These are phyloP conservation scores for Globisporangium cederbergense DNA, from an alignment of 352 stramenopile genomes.

Conservation along the genomic window DNA sequence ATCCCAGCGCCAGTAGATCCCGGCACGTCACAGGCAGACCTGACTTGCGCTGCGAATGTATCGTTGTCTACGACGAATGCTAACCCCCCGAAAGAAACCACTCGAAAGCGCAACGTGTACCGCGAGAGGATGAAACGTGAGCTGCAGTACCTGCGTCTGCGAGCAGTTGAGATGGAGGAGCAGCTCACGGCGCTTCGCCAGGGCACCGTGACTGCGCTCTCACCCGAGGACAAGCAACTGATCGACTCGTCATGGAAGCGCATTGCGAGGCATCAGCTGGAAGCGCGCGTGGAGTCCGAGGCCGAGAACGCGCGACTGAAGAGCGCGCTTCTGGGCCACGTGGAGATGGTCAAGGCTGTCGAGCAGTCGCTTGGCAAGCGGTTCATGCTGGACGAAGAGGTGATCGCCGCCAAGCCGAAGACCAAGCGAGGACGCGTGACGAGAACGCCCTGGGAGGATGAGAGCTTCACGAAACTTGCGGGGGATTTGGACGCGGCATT, in stretches of 20 bases:
- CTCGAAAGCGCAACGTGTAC: conserved; percentile 27
- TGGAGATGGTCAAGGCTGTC: conserved; percentile 8
- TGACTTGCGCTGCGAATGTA: no score
- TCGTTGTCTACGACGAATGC: not conserved
- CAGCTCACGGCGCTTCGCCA: conserved; percentile 26
- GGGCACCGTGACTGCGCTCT: not conserved
- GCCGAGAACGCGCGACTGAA: conserved; percentile 12
- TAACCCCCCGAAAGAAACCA: not conserved
- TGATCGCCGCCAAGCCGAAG: not conserved
- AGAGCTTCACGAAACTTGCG: not conserved
- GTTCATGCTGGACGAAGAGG: not conserved
- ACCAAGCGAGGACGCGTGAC: not conserved
- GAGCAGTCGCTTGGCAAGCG: conserved; percentile 8
- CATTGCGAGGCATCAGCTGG: conserved; percentile 5
- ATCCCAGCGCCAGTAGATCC: not conserved
- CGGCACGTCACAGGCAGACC: not conserved
- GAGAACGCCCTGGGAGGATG: not conserved
- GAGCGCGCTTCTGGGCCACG: not conserved
- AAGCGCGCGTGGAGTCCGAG: not conserved
- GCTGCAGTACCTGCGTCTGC: conserved; percentile 26
- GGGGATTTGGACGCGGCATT: not conserved
- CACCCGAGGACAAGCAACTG: conserved; percentile 1
- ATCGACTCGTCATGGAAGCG: conserved; percentile 13
- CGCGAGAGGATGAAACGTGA: conserved; percentile 34
- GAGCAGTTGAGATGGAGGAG: conserved; percentile 29